These are phyloP conservation scores for Salix koriyanagi DNA, from an alignment of 345 rosid genomes.

Conservation along the genomic window DNA sequence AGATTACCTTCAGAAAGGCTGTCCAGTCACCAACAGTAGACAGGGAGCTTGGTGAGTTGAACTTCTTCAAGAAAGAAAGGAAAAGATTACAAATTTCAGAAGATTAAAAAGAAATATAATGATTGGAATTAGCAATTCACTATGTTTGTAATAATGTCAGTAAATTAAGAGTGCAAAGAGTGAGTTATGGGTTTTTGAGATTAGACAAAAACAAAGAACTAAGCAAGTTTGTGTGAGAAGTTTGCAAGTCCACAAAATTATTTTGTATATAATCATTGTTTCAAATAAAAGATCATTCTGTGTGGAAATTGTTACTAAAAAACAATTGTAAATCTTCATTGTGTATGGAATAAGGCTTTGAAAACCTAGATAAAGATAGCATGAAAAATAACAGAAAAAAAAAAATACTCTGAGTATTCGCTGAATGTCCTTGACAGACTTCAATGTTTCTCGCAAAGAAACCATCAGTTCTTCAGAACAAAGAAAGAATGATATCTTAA, in stretches of 20 bases:
- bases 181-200: not conserved
- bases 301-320: not conserved
- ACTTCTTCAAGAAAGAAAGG: conserved; percentile 56
- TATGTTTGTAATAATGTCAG: not conserved
- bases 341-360: not conserved
- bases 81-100: conserved; percentile 18
- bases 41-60: conserved; percentile 79
- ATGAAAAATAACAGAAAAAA: not conserved
- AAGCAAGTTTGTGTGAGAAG: not conserved
- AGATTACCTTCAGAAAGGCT: conserved; percentile 74
- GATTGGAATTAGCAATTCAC: not conserved
- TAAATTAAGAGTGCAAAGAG: no score
- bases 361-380: conserved; percentile 9
- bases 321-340: not conserved
- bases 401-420: conserved; percentile 62
- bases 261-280: not conserved
- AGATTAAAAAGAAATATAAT: not conserved
- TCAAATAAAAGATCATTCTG: not conserved
- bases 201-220: not conserved
- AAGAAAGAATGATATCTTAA: conserved; percentile 80
- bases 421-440: conserved; percentile 81
- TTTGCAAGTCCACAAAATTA: not conserved
- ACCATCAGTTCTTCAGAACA: conserved; percentile 75
- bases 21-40: conserved; percentile 79
- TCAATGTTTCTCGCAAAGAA: conserved; percentile 76